Percentiles rank a stretch among this genome's conserved stretches.
These are phyloP conservation scores for Calonectria naviculata DNA, from an alignment of 2,329 filamentous ascomycete genomes.

Conservation along the genomic window DNA sequence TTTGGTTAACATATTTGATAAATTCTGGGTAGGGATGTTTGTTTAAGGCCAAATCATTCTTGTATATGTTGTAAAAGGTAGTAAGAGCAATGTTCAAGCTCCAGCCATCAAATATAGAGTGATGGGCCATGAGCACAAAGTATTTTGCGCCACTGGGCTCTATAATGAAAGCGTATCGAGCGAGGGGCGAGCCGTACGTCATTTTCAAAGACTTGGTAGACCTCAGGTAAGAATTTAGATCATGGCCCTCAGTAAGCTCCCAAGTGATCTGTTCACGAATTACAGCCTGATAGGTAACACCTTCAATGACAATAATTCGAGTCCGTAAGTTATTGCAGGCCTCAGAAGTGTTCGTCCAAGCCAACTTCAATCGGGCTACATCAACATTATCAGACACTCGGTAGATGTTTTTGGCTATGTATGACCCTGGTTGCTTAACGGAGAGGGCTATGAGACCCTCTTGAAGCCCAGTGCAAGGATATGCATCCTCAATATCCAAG, in stretches of 20 bases:
- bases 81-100: neutral
- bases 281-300: neutral
- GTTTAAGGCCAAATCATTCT: neutral
- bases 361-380: neutral
- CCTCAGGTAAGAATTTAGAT: neutral
- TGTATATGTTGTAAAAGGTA: neutral
- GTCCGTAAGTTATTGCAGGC: neutral
- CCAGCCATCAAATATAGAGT: constrained; percentile 1
- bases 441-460: constrained; percentile 44
- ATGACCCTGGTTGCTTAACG: constrained; percentile 13
- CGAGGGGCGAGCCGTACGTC: neutral
- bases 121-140: neutral
- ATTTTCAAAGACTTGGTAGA: neutral
- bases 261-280: neutral
- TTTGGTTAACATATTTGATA: neutral
- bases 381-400: neutral
- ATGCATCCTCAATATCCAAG: constrained; percentile 43
- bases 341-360: neutral
- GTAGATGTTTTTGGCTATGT: constrained; percentile 13
- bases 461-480: constrained; percentile 49
- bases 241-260: neutral
- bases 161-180: neutral
- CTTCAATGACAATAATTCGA: neutral
- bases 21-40: neutral
- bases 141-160: neutral